phyloP scores from a whole-genome alignment of 495 filamentous ascomycete species.

The Tuber aestivum region DNA sequence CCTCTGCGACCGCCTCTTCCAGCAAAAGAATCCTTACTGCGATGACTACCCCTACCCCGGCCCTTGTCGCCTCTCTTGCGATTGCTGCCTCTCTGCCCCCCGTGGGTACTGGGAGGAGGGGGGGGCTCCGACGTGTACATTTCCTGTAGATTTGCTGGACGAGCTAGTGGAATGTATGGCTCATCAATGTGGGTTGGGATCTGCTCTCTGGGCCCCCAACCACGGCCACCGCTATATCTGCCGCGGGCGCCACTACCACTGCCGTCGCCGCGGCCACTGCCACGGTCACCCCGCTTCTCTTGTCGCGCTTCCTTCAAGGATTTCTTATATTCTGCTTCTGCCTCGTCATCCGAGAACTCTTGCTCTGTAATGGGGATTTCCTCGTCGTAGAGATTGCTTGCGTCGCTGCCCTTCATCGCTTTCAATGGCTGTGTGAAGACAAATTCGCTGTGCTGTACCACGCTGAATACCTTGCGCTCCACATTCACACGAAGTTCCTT shows the following conservation, averaged over 20 bases:
- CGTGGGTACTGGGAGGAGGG: conserved; percentile 42
- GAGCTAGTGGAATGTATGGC: conserved; percentile 41
- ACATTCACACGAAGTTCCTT: conserved; percentile 56
- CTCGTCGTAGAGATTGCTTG: conserved; percentile 89
- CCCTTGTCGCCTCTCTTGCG: conserved; percentile 47
- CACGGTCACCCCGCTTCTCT: conserved; percentile 42
- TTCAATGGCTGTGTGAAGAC: conserved; percentile 78
- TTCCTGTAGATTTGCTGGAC: conserved; percentile 44
- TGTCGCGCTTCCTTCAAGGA: conserved; percentile 57
- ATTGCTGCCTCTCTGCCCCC: conserved; percentile 49
- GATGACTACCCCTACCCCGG: conserved; percentile 46
- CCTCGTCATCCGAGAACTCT: conserved; percentile 95
- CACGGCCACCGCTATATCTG: not conserved
- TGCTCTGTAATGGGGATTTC: conserved; percentile 78
- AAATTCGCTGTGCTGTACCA: conserved; percentile 64
- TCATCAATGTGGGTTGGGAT: conserved; percentile 41
- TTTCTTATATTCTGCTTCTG: conserved; percentile 73
- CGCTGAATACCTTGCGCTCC: conserved; percentile 70
- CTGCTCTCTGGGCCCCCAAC: conserved; percentile 41
- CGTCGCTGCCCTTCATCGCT: conserved; percentile 75
- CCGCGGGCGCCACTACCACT: not conserved
- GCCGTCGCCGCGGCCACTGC: not conserved
- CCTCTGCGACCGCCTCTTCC: conserved; percentile 38
- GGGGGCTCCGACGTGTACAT: conserved; percentile 47
- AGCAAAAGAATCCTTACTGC: conserved; percentile 42